A percentile compares a stretch with the other conserved stretches of the same genome.
phyloP scores from a whole-genome alignment of 352 stramenopile species.

The Phytophthora agathidicida region DNA sequence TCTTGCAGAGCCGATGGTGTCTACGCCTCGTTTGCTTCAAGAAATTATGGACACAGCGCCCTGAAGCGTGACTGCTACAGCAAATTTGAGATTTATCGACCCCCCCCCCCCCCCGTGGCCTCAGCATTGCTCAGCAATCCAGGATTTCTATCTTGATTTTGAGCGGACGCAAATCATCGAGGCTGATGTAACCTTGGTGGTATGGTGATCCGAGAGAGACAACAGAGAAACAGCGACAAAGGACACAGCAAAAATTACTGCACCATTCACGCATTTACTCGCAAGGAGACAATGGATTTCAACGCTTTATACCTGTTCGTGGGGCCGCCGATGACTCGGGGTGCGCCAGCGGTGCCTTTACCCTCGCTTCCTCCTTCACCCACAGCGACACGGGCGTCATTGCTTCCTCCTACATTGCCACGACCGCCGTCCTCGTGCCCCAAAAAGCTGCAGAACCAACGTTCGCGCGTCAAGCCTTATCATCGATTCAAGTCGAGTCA shows the following conservation, averaged over 20 bases:
- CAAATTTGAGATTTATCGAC: slow-evolving; percentile 3
- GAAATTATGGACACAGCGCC: slow-evolving; percentile 4
- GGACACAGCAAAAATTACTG: not conserved
- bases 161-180: slow-evolving; percentile 13
- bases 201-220: slow-evolving; percentile 10
- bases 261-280: slow-evolving; percentile 28
- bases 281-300: slow-evolving; percentile 28
- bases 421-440: slow-evolving; percentile 8
- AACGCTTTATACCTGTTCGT: slow-evolving; percentile 36
- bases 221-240: slow-evolving; percentile 4
- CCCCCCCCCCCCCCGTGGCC: no score
- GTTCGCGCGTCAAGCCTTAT: slow-evolving; percentile 18
- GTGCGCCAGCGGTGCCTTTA: slow-evolving; percentile 23
- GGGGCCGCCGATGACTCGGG: slow-evolving; percentile 35
- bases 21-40: slow-evolving; percentile 15
- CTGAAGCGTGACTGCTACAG: not conserved
- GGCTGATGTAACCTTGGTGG: slow-evolving; percentile 5
- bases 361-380: slow-evolving; percentile 11
- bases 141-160: no score
- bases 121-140: no score
- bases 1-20: slow-evolving; percentile 10
- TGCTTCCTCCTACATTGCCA: slow-evolving; percentile 25
- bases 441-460: slow-evolving; percentile 24
- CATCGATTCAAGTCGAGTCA: slow-evolving; percentile 24
- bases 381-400: not conserved